Percentiles rank a stretch among this genome's conserved stretches.
phyloP scores from a whole-genome alignment of 352 stramenopile genomes.

The Globisporangium nagaii region DNA sequence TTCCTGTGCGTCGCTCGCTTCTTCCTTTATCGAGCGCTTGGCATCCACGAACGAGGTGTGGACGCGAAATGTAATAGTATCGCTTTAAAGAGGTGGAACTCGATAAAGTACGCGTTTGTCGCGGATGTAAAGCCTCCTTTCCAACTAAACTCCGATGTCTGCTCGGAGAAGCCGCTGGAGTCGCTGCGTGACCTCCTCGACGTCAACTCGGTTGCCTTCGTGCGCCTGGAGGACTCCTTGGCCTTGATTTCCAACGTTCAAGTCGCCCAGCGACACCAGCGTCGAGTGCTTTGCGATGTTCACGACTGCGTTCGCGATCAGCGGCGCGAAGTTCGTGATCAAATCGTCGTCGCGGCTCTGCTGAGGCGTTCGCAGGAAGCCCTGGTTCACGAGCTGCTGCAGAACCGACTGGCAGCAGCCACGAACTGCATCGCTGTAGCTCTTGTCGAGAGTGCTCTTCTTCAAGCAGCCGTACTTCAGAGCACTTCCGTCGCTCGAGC shows the following conservation, averaged over 20 bases:
- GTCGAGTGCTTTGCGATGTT: constrained; percentile 20
- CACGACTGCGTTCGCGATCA: constrained; percentile 48
- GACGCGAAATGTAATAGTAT: no score
- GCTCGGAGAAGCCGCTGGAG: constrained; percentile 8
- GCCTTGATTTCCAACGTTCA: neutral
- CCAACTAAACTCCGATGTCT: neutral
- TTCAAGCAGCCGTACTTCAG: constrained; percentile 51
- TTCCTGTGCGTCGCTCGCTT: constrained; percentile 14
- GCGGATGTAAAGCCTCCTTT: no score
- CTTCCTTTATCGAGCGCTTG: no score
- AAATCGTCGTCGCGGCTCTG: constrained; percentile 52
- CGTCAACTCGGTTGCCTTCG: constrained; percentile 9
- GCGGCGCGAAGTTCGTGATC: constrained; percentile 36
- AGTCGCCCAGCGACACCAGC: neutral
- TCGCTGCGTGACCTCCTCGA: constrained; percentile 10
- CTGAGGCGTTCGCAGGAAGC: constrained; percentile 37
- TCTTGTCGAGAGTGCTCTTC: constrained; percentile 49
- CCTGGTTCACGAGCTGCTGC: constrained; percentile 38
- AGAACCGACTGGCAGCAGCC: constrained; percentile 35
- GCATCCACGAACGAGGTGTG: no score
- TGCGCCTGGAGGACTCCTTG: neutral
- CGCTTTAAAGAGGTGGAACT: neutral
- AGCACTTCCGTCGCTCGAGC: constrained; percentile 6
- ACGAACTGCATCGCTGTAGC: constrained; percentile 32
- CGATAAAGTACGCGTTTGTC: neutral